These are phyloP conservation scores for Didymella lethalis DNA, from an alignment of 2,329 filamentous ascomycete genomes.

Conservation along the genomic window DNA sequence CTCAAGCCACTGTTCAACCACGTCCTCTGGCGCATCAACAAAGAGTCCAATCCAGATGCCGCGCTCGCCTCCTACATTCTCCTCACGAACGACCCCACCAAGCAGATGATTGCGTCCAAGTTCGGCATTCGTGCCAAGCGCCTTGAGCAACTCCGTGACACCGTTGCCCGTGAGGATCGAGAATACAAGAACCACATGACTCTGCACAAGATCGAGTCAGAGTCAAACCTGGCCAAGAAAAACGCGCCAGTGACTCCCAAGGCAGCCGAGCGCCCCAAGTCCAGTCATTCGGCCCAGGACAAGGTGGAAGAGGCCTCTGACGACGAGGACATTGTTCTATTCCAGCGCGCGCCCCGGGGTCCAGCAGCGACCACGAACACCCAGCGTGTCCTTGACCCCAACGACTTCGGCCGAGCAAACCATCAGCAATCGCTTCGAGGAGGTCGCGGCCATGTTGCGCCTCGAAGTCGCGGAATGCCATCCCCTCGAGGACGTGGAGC, in stretches of 20 bases:
- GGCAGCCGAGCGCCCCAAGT: constrained; percentile 37
- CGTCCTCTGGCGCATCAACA: constrained; percentile 61
- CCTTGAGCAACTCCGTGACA: constrained; percentile 59
- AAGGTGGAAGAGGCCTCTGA: constrained; percentile 40
- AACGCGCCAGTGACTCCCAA: constrained; percentile 27
- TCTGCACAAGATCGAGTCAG: constrained; percentile 49
- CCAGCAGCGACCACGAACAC: constrained; percentile 39
- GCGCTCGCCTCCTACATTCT: constrained; percentile 61
- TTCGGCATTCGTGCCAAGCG: constrained; percentile 61
- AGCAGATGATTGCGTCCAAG: constrained; percentile 57
- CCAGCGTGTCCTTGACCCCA: constrained; percentile 56
- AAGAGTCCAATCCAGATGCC: constrained; percentile 57
- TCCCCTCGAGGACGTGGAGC: constrained; percentile 39
- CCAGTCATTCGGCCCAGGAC: constrained; percentile 32
- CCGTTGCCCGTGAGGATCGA: constrained; percentile 58
- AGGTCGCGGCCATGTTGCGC: constrained; percentile 35
- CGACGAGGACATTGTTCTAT: constrained; percentile 51
- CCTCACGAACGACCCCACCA: constrained; percentile 58
- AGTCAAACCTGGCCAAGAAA: constrained; percentile 31
- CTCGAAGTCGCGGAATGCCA: constrained; percentile 36
- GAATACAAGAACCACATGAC: constrained; percentile 55
- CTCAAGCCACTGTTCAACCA: constrained; percentile 61
- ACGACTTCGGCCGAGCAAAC: constrained; percentile 55
- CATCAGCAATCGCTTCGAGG: constrained; percentile 45
- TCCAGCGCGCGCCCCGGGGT: constrained; percentile 49